Evolutionary conservation across 176 grass and related monocot genomes (phyloP).

Genomic region (Rhynchospora tenuis): DNA sequence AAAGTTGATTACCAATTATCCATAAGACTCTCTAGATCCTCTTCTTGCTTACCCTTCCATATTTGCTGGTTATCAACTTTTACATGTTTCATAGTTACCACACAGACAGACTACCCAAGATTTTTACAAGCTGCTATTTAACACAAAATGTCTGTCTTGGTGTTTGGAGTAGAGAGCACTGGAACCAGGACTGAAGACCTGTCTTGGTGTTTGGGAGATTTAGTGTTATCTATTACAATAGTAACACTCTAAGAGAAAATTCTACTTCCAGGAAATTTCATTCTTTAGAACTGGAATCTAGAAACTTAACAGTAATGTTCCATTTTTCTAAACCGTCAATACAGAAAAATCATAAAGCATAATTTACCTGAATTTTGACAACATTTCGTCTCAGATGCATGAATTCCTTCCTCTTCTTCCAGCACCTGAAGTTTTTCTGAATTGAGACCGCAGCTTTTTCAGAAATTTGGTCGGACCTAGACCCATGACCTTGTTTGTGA

Average conservation of each 20-base stretch:
- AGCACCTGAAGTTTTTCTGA: constrained; percentile 86
- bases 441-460: constrained; percentile 82
- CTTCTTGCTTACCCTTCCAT: not conserved
- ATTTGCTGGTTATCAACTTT: not conserved
- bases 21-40: not conserved
- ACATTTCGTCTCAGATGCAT: constrained; percentile 41
- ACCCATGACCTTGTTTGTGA: not conserved
- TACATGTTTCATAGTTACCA: not conserved
- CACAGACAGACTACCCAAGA: not conserved
- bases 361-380: constrained; percentile 80
- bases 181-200: not conserved
- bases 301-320: not conserved
- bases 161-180: not conserved
- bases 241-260: not conserved
- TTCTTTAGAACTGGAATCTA: not conserved
- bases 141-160: not conserved
- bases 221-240: not conserved
- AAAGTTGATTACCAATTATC: not conserved
- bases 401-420: constrained; percentile 73
- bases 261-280: not conserved
- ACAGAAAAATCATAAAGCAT: not conserved
- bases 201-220: not conserved
- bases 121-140: not conserved
- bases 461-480: constrained; percentile 13
- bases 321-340: not conserved